phyloP scores from a whole-genome alignment of 768 basidiomycete species.

The Pleurotus platypus region DNA sequence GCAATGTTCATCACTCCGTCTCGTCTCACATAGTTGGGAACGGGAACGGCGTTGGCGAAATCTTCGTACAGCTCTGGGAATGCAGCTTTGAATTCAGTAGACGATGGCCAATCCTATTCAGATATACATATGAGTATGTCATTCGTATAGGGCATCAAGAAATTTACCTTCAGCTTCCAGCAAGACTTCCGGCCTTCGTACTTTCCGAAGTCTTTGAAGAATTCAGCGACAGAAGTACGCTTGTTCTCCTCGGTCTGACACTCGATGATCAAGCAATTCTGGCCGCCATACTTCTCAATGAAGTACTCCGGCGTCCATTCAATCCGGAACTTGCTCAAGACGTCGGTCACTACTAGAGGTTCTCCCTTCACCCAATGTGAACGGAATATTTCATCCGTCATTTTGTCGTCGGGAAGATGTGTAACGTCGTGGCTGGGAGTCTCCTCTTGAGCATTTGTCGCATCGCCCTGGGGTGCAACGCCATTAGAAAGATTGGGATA shows the following conservation, averaged over 20 bases:
- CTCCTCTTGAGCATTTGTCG: slow-evolving; percentile 15
- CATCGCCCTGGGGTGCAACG: not conserved
- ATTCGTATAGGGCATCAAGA: not conserved
- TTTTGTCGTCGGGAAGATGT: slow-evolving; percentile 41
- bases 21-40: slow-evolving; percentile 85
- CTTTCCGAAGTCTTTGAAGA: slow-evolving; percentile 76
- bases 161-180: slow-evolving; percentile 72
- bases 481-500: not conserved
- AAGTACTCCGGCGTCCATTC: slow-evolving; percentile 87
- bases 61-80: slow-evolving; percentile 88
- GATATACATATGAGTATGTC: not conserved
- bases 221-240: slow-evolving; percentile 65
- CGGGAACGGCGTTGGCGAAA: slow-evolving; percentile 78
- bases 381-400: slow-evolving; percentile 61
- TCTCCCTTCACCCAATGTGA: slow-evolving; percentile 70
- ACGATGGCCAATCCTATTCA: slow-evolving; percentile 86
- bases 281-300: slow-evolving; percentile 57
- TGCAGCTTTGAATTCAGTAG: slow-evolving; percentile 75
- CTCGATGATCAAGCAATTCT: slow-evolving; percentile 72
- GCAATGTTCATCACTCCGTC: slow-evolving; percentile 89
- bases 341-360: slow-evolving; percentile 73
- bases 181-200: slow-evolving; percentile 54
- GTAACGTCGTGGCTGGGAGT: slow-evolving; percentile 46
- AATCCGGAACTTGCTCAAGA: slow-evolving; percentile 58
- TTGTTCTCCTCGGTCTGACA: slow-evolving; percentile 72